A percentile compares a stretch with the other conserved stretches of the same genome.
Evolutionary conservation across 176 grass and related monocot species (phyloP).

Genomic region (Eleusine coracana): DNA sequence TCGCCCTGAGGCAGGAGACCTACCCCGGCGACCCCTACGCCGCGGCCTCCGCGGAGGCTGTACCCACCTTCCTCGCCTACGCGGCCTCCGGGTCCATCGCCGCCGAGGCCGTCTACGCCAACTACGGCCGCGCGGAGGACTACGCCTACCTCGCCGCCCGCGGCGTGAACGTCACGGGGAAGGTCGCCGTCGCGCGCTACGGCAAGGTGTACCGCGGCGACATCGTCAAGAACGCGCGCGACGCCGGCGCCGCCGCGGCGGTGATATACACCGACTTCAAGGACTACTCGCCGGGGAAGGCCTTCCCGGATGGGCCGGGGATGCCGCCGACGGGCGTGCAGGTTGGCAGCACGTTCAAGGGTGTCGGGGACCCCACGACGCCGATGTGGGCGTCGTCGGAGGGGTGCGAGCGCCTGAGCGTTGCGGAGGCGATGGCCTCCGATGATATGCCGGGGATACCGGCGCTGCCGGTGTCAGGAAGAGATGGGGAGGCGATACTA

Average conservation of each 20-base stretch:
- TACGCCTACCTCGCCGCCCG: slow-evolving; percentile 57
- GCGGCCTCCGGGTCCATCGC: slow-evolving; percentile 62
- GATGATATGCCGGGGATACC: slow-evolving; percentile 72
- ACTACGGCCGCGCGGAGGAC: slow-evolving; percentile 85
- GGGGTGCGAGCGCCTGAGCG: slow-evolving; percentile 68
- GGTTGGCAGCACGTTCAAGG: slow-evolving; percentile 66
- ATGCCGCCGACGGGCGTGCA: slow-evolving; percentile 84
- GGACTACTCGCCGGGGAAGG: slow-evolving; percentile 60
- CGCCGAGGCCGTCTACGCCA: slow-evolving; percentile 73
- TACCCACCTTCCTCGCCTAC: slow-evolving; percentile 89
- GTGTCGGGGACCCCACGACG: slow-evolving; percentile 72
- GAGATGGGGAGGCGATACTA: slow-evolving; percentile 69
- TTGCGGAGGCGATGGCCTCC: slow-evolving; percentile 56
- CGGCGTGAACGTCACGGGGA: slow-evolving; percentile 73
- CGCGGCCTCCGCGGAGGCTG: slow-evolving; percentile 38
- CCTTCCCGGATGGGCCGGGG: slow-evolving; percentile 76
- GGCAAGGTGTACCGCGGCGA: slow-evolving; percentile 87
- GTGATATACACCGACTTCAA: slow-evolving; percentile 77
- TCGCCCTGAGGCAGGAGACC: slow-evolving; percentile 66
- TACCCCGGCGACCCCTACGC: slow-evolving; percentile 62
- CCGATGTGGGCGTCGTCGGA: slow-evolving; percentile 77
- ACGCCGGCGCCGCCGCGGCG: slow-evolving; percentile 66
- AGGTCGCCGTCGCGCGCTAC: slow-evolving; percentile 68
- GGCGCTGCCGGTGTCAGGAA: slow-evolving; percentile 77
- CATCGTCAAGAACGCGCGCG: slow-evolving; percentile 67